These are phyloP conservation scores for Talaromyces albobiverticillius DNA, from an alignment of 2,329 filamentous ascomycete species.

Conservation along the genomic window DNA sequence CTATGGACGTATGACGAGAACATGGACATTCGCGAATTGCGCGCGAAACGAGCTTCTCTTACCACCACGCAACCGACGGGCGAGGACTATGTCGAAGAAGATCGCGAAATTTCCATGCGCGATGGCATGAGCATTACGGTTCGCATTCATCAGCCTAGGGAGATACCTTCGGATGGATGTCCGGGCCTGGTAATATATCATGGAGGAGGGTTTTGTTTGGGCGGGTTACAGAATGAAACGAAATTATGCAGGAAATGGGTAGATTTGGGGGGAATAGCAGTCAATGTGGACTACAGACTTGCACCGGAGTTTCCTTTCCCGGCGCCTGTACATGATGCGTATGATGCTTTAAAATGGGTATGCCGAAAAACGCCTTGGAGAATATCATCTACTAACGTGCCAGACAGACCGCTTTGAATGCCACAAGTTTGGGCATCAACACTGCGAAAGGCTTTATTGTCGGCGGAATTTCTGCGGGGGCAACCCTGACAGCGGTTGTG, in stretches of 20 bases:
- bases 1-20: neutral
- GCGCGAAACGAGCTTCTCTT: neutral
- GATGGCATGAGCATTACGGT: neutral
- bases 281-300: conserved; percentile 10
- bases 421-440: neutral
- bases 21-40: neutral
- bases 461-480: conserved; percentile 8
- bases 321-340: neutral
- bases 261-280: neutral
- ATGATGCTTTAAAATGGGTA: conserved; percentile 10
- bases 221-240: neutral
- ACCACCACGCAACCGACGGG: neutral
- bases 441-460: conserved; percentile 1
- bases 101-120: conserved; percentile 1
- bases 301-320: conserved; percentile 10
- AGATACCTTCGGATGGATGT: neutral
- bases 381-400: neutral
- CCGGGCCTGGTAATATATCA: neutral
- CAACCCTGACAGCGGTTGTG: neutral
- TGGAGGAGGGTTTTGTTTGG: conserved; percentile 2
- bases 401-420: neutral
- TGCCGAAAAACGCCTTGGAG: neutral
- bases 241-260: neutral
- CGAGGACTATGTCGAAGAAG: neutral
- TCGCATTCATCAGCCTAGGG: neutral